Base-by-base conservation (phyloP, 345 rosid species). In the Eucalyptus sp. region DNA sequence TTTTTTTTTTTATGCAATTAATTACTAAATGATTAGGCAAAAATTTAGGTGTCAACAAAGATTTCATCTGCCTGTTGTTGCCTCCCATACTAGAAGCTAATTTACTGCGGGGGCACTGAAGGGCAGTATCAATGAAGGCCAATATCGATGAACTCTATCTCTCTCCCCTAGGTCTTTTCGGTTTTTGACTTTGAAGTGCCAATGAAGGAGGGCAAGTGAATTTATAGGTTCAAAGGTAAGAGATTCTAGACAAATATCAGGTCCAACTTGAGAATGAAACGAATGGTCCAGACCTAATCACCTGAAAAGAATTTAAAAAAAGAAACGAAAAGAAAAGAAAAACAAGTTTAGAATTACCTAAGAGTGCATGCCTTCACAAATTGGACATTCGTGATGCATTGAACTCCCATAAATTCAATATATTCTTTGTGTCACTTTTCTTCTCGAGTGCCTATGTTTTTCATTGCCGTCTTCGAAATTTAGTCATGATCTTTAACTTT, bases 31-130 rank as follows among this genome's bases (percentile, higher is more conserved):
- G n/a, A n/a, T n/a, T n/a, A n/a, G n/a, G n/a, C n/a, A n/a, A n/a
- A n/a, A n/a, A n/a, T n/a, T n/a, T n/a, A n/a, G n/a, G n/a, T n/a
- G n/a, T n/a, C n/a, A n/a, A n/a, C 12, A 90, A 90, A 64, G 88
- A 90, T 88, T 86, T 90, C 88, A 88, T 91, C 50, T 91, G 91
- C 90, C 33, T 90, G 52, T 89, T 54, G 80, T 84, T 91, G 88
- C 93, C 91, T 52, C 89, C 93, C 94, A 93, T 93, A 44, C 62
- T 7, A 33, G 87, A 5, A 22, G n/a, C 48, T 17, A 33, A 86
- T 12, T 50, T 16, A 43, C 66, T 18, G 87, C 18, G 66, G 33
- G 25, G 31, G 56, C 66, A 50, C 66, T 43, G 56, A 48, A 50
- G 66, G 6, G 56, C 62, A 10, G 46, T 11, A 86, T 7, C 29